Conservation (phyloP, 2,329 filamentous ascomycete genomes). For the Clonostachys solani region DNA sequence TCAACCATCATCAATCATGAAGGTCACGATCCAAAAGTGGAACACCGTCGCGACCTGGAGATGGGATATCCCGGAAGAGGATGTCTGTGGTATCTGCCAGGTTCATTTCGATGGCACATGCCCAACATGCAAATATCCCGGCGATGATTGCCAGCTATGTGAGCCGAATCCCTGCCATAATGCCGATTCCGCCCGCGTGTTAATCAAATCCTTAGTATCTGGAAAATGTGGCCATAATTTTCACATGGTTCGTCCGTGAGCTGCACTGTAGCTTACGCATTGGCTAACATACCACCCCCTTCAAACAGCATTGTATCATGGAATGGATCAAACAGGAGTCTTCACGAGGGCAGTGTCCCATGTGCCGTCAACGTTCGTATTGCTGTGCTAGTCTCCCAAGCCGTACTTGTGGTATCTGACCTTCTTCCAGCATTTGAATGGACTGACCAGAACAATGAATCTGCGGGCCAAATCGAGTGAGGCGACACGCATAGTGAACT, state of each 20-base stretch:
- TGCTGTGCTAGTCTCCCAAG: too few species aligned
- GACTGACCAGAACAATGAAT: conserved; percentile 27
- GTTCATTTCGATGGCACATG: conserved; percentile 97
- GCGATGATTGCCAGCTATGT: conserved; percentile 92
- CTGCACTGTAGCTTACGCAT: not conserved
- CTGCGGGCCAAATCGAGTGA: conserved; percentile 18
- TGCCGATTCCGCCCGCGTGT: not conserved
- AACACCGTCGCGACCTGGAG: conserved; percentile 93
- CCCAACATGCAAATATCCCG: conserved; percentile 95
- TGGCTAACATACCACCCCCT: conserved; percentile 7
- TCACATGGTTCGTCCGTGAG: conserved; percentile 68
- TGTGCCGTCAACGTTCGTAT: conserved; percentile 85
- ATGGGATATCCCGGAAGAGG: conserved; percentile 96
- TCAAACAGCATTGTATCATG: conserved; percentile 78
- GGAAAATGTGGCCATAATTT: conserved; percentile 98
- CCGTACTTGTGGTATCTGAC: conserved; percentile 1
- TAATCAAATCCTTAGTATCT: conserved; percentile 57
- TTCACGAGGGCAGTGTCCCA: conserved; percentile 90
- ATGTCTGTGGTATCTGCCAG: conserved; percentile 97
- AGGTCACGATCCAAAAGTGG: conserved; percentile 92
- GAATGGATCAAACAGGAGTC: conserved; percentile 96
- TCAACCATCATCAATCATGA: conserved; percentile 55
- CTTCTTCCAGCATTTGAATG: conserved; percentile 31
- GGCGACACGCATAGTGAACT: too few species aligned
- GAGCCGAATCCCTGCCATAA: conserved; percentile 26